phyloP scores from a whole-genome alignment of 108 stramenopile species.

The Fragilariopsis cylindrus region DNA sequence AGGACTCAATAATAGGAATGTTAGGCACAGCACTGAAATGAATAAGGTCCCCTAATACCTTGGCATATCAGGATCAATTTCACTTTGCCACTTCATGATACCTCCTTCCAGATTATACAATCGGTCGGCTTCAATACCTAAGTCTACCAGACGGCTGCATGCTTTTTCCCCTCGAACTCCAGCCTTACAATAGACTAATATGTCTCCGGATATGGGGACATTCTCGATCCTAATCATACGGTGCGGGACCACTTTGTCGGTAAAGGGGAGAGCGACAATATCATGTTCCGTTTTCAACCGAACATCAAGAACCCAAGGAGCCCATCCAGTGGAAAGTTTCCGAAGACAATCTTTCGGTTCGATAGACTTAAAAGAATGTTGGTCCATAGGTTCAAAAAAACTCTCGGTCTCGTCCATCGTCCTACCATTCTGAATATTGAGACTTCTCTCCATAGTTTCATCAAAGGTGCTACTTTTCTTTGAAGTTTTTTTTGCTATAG shows the following conservation, averaged over 20 bases:
- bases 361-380: conserved; percentile 62
- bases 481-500: conserved; percentile 15
- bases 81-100: conserved; percentile 89
- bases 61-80: conserved; percentile 84
- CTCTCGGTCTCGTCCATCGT: conserved; percentile 81
- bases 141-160: conserved; percentile 66
- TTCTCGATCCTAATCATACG: conserved; percentile 65
- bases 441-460: not conserved
- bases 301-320: conserved; percentile 92
- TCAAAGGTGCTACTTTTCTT: not conserved
- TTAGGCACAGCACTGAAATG: no score
- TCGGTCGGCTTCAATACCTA: conserved; percentile 73
- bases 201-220: conserved; percentile 75
- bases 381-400: conserved; percentile 18
- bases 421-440: conserved; percentile 42
- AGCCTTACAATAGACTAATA: conserved; percentile 92
- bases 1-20: no score
- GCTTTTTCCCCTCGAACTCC: conserved; percentile 90
- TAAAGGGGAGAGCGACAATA: conserved; percentile 92
- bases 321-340: conserved; percentile 83
- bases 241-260: conserved; percentile 84
- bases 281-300: conserved; percentile 89
- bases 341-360: conserved; percentile 66
- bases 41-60: conserved; percentile 58
- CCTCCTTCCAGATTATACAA: conserved; percentile 93